These are phyloP conservation scores for Salix exigua DNA, from an alignment of 345 rosid genomes.

Conservation along the genomic window DNA sequence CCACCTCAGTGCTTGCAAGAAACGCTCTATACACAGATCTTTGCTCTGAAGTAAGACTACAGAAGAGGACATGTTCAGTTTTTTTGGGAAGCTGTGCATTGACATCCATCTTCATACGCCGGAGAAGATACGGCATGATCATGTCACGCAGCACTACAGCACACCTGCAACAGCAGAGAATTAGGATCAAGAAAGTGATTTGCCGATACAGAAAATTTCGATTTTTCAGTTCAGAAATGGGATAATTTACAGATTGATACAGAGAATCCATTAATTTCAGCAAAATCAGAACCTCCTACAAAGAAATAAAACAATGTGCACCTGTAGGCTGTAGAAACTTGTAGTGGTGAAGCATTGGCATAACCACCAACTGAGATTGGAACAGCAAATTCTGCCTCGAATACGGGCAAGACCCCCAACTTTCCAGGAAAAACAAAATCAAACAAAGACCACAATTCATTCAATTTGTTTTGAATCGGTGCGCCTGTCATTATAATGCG, in stretches of 20 bases:
- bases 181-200: constrained; percentile 14
- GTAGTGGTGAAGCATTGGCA: constrained; percentile 95
- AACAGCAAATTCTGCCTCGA: constrained; percentile 94
- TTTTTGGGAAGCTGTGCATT: constrained; percentile 82
- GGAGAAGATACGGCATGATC: constrained; percentile 98
- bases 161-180: constrained; percentile 51
- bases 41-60: constrained; percentile 91
- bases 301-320: constrained; percentile 20
- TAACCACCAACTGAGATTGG: constrained; percentile 97
- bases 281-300: not conserved
- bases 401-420: constrained; percentile 90
- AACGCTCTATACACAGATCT: constrained; percentile 83
- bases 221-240: not conserved
- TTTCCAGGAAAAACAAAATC: constrained; percentile 99
- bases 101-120: constrained; percentile 92
- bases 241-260: not conserved
- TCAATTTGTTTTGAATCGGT: constrained; percentile 91
- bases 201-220: not conserved
- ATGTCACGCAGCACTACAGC: constrained; percentile 94
- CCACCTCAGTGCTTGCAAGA: constrained; percentile 97
- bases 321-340: constrained; percentile 98
- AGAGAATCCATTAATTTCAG: not conserved
- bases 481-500: constrained; percentile 96
- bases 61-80: constrained; percentile 93
- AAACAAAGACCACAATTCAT: constrained; percentile 92